Base-by-base conservation (phyloP, 148 eudicot genomes). In the Mesembryanthemum crystallinum region DNA sequence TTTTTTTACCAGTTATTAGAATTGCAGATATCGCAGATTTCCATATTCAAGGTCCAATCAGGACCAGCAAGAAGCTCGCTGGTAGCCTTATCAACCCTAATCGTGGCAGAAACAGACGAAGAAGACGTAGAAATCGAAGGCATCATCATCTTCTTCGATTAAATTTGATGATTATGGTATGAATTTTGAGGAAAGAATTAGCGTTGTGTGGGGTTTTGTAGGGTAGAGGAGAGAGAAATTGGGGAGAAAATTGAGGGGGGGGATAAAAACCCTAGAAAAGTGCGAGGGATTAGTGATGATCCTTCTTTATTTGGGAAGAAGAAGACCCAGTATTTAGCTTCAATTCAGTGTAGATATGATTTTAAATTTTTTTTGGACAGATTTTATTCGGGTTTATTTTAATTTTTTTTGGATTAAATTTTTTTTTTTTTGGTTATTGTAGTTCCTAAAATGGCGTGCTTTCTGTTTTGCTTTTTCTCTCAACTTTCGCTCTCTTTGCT, bases 31-130 rank as follows among this genome's bases (percentile, higher is more conserved):
- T 96, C 99, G 47, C 99, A 96, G 71, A 96, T 89, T 74, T 87
- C 91, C 63, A 96, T 96, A 69, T 96, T 96, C 71, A 92, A 70
- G 60, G 98, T 82, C 99, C 99, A 96, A 87, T 96, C 98, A 59
- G 98, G 97, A 0, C 84, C 91, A 64, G 82, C 86, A 25, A 96
- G 84, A 24, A 92, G 92, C 78, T 96, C 93, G 84, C 98, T 96
- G 10, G 99, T 96, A 7, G 99, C 97, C 80, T 96, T 96, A 71
- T 92, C 89, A 9, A 96, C 99, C 37, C 86, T 78, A 32, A 85
- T 86, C 29, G 85, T 76, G 58, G 92, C 89, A 30, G 92, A 81
- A 64, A 72, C 64, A 8, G 93, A 80, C 0, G 87, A 81, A 0
- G 89, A 79, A 7, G 85, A 77, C 4, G 88, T 73, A 10, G 90